Evolutionary conservation across 345 rosid genomes (phyloP).

Genomic region (Gossypium stocksii): DNA sequence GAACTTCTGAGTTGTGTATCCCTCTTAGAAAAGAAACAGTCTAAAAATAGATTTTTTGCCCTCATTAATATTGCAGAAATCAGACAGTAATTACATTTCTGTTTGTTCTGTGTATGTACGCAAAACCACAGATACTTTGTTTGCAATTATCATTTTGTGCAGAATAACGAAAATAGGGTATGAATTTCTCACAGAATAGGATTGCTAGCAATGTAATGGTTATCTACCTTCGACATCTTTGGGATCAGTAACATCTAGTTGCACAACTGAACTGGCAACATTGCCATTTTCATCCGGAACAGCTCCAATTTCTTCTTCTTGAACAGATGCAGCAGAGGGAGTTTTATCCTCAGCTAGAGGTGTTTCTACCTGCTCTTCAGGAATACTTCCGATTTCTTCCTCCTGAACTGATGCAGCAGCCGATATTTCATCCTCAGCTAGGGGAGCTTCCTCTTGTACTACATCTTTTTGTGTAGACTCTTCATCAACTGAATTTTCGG

Average conservation of each 20-base stretch:
- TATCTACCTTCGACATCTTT: slow-evolving; percentile 34
- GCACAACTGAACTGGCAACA: slow-evolving; percentile 30
- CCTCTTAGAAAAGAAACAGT: background rate
- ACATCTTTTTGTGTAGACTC: slow-evolving; percentile 13
- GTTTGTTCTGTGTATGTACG: background rate
- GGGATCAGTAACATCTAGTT: slow-evolving; percentile 29
- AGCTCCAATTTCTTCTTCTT: background rate
- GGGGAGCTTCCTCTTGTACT: slow-evolving; percentile 26
- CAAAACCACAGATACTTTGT: background rate
- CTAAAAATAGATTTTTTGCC: background rate
- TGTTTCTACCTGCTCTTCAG: slow-evolving; percentile 25
- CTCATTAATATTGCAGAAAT: background rate
- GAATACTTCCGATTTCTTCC: slow-evolving; percentile 23
- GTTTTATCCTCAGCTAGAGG: background rate
- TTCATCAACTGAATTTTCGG: slow-evolving; percentile 36
- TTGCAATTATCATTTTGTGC: slow-evolving; percentile 1
- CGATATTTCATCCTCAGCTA: slow-evolving; percentile 26
- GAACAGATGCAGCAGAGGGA: background rate
- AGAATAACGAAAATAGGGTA: background rate
- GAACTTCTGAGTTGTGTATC: background rate
- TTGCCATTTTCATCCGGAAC: slow-evolving; percentile 22
- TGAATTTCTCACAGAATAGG: background rate
- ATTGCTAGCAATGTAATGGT: background rate
- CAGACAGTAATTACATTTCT: background rate
- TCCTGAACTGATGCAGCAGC: slow-evolving; percentile 33